These are phyloP conservation scores for Fusarium xyrophilum DNA, from an alignment of 2,329 filamentous ascomycete genomes.

Conservation along the genomic window DNA sequence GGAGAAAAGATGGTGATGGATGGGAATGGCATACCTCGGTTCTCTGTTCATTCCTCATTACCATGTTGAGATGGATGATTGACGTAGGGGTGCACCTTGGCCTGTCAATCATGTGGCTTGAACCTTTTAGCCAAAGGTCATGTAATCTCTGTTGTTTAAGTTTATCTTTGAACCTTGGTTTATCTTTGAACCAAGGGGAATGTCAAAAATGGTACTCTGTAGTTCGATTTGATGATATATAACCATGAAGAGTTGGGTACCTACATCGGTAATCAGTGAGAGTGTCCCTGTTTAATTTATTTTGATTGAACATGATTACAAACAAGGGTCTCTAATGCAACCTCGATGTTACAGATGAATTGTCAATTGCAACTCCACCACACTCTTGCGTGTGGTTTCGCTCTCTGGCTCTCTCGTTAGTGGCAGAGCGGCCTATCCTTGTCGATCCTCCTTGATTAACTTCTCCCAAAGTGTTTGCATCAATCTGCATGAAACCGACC, in stretches of 20 bases:
- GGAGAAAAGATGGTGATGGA: background rate
- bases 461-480: constrained; percentile 7
- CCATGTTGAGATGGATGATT: constrained; percentile 4
- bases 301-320: background rate
- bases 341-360: constrained; percentile 24
- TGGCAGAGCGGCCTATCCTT: constrained; percentile 12
- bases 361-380: constrained; percentile 4
- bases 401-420: background rate
- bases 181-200: background rate
- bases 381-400: background rate
- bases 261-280: background rate
- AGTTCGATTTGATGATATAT: background rate
- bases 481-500: constrained; percentile 9
- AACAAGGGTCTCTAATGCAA: constrained; percentile 17
- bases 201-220: background rate
- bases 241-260: background rate
- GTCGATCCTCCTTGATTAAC: background rate
- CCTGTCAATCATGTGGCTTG: constrained; percentile 16
- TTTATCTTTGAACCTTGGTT: too few species aligned
- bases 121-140: background rate
- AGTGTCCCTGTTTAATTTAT: background rate
- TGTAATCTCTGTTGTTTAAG: background rate
- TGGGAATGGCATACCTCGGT: background rate
- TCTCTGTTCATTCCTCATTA: background rate
- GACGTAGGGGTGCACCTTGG: constrained; percentile 11